Evolutionary conservation across 129 eudicot species (phyloP).

Genomic region (Scalesia atractyloides): DNA sequence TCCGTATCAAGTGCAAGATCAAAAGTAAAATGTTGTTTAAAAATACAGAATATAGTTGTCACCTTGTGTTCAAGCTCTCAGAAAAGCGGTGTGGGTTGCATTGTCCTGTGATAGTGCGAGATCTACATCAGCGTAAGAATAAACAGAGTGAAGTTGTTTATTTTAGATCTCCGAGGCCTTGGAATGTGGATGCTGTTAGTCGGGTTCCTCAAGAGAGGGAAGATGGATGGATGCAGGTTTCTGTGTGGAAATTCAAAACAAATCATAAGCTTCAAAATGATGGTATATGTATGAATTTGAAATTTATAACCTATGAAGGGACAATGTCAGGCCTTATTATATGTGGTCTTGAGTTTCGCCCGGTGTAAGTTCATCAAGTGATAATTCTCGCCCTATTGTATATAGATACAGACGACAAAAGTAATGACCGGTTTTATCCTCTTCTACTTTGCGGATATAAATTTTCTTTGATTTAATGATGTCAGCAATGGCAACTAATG

Average conservation of each 20-base stretch:
- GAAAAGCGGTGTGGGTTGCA: neutral
- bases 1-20: neutral
- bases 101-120: neutral
- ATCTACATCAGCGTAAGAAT: neutral
- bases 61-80: conserved; percentile 1
- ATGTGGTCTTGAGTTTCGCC: neutral
- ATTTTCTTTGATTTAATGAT: too few species aligned
- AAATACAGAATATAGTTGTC: neutral
- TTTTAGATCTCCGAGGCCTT: neutral
- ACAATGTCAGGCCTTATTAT: neutral
- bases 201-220: conserved; percentile 2
- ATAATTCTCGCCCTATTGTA: neutral
- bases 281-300: neutral
- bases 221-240: conserved; percentile 10
- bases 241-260: neutral
- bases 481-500: too few species aligned
- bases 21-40: neutral
- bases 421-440: neutral
- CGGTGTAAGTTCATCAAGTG: neutral
- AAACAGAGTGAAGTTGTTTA: neutral
- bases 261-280: neutral
- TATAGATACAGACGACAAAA: neutral
- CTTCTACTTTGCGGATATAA: too few species aligned
- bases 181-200: neutral
- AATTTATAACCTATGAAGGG: neutral